A percentile compares a stretch with the other conserved stretches of the same genome.
These are phyloP conservation scores for Candida yuanshanica DNA, from an alignment of 805 yeast genomes.

Conservation along the genomic window DNA sequence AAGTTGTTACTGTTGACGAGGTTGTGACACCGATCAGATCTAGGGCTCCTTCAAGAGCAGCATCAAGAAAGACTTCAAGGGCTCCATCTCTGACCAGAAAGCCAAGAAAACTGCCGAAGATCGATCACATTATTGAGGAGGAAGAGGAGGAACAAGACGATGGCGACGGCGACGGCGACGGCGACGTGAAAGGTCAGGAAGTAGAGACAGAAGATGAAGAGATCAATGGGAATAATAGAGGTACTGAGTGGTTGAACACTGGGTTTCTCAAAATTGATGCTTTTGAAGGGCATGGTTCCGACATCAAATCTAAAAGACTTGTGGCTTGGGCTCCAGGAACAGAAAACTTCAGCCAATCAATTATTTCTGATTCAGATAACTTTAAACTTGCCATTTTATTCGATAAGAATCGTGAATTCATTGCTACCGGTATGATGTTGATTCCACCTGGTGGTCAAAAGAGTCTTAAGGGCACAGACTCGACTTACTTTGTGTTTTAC, in stretches of 20 bases:
- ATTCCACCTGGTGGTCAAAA: slow-evolving; percentile 60
- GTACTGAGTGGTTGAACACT: slow-evolving; percentile 47
- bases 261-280: slow-evolving; percentile 42
- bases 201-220: slow-evolving; percentile 19
- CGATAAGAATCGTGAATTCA: slow-evolving; percentile 52
- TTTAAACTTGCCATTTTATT: slow-evolving; percentile 62
- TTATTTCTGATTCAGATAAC: slow-evolving; percentile 40
- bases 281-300: slow-evolving; percentile 44
- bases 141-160: slow-evolving; percentile 27
- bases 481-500: slow-evolving; percentile 66
- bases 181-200: too few relatives aligned
- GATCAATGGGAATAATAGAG: slow-evolving; percentile 29
- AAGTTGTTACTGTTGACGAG: slow-evolving; percentile 42
- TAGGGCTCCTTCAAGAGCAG: slow-evolving; percentile 11
- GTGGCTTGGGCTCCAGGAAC: slow-evolving; percentile 65
- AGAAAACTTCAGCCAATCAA: slow-evolving; percentile 38
- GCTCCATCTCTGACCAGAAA: slow-evolving; percentile 8
- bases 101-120: not conserved
- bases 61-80: slow-evolving; percentile 8
- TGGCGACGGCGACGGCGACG: slow-evolving; percentile 18
- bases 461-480: slow-evolving; percentile 51
- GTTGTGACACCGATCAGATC: slow-evolving; percentile 6
- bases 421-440: slow-evolving; percentile 70
- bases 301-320: slow-evolving; percentile 35
- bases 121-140: slow-evolving; percentile 1